phyloP scores from a whole-genome alignment of 2,329 filamentous ascomycete species.

The Aspergillus hiratsukae region DNA sequence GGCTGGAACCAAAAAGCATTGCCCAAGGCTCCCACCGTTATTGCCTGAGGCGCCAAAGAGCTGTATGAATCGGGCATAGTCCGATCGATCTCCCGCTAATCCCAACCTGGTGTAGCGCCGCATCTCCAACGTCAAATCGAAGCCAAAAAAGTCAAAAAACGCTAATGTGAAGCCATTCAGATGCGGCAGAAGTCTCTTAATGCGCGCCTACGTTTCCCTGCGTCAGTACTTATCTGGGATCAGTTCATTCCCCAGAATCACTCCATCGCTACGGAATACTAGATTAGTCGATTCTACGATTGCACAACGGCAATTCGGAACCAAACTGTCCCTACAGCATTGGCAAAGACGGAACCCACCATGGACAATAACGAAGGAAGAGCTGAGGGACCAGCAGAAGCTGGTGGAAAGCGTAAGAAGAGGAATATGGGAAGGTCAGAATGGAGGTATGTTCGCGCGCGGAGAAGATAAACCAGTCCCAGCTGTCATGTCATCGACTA shows the following conservation, averaged over 20 bases:
- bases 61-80: neutral
- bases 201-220: conserved; percentile 19
- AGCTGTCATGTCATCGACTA: conserved; percentile 32
- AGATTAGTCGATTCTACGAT: neutral
- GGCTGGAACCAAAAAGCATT: neutral
- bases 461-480: neutral
- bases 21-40: neutral
- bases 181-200: conserved; percentile 10
- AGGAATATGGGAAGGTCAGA: conserved; percentile 63
- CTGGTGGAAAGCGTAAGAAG: conserved; percentile 52
- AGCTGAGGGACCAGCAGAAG: conserved; percentile 25
- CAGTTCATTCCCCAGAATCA: neutral
- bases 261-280: neutral
- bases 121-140: neutral
- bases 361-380: conserved; percentile 34
- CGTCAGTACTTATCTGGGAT: conserved; percentile 15
- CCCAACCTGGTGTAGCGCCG: neutral
- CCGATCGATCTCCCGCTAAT: neutral
- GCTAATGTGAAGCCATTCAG: conserved; percentile 4
- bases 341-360: conserved; percentile 6
- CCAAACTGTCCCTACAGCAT: neutral
- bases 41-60: neutral
- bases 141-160: conserved; percentile 8
- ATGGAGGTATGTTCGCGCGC: conserved; percentile 52
- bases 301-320: neutral